Conservation (phyloP, 805 yeast genomes). For the Barnettozyma sucrosica region DNA sequence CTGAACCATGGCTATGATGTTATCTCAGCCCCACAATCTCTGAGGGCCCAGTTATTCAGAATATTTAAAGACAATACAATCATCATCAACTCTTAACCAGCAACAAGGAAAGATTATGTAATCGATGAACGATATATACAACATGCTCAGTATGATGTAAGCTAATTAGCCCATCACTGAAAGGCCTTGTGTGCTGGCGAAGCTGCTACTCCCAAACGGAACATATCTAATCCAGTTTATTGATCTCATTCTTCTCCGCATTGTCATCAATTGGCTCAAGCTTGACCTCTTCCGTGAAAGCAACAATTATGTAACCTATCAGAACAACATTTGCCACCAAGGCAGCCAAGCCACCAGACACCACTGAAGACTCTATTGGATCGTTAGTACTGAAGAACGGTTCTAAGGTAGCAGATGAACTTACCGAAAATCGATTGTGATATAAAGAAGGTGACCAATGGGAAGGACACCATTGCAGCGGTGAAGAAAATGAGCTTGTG, state of each 20-base stretch:
- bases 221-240: conserved; percentile 19
- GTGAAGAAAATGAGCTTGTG: conserved; percentile 69
- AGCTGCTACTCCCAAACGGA: not conserved
- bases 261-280: conserved; percentile 19
- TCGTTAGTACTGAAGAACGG: conserved; percentile 15
- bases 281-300: conserved; percentile 58
- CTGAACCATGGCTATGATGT: conserved; percentile 29
- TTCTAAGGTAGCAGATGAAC: too few relatives aligned
- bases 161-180: not conserved
- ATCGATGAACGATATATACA: not conserved
- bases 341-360: conserved; percentile 80
- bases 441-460: conserved; percentile 56
- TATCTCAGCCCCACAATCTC: too few relatives aligned
- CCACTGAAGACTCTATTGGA: conserved; percentile 40
- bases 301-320: conserved; percentile 66
- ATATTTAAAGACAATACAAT: too few relatives aligned
- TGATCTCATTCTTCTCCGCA: conserved; percentile 34
- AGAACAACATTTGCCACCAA: conserved; percentile 68
- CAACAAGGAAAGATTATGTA: too few relatives aligned
- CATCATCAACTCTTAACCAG: too few relatives aligned
- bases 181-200: not conserved
- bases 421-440: conserved; percentile 35
- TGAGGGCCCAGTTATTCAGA: too few relatives aligned
- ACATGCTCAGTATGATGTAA: too few relatives aligned
- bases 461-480: conserved; percentile 67